phyloP scores from a whole-genome alignment of 352 stramenopile genomes.

The Phytophthora litchii region DNA sequence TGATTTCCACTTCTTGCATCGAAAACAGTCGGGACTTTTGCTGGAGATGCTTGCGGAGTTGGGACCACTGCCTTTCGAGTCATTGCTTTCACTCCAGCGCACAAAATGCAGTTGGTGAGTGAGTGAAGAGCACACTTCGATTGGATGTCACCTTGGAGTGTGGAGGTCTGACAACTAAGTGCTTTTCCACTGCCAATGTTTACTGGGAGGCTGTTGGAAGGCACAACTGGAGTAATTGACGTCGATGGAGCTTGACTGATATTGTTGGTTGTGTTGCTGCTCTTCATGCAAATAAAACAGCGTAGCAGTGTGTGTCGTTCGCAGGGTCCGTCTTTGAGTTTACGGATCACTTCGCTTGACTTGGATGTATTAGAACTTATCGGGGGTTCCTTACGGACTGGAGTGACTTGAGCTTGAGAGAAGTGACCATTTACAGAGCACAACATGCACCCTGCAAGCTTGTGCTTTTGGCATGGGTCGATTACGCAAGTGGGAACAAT shows the following conservation, averaged over 20 bases:
- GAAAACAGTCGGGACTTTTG: constrained; percentile 4
- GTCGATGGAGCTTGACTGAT: background rate
- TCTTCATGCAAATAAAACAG: constrained; percentile 72
- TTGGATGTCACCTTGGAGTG: constrained; percentile 2
- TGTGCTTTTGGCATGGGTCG: constrained; percentile 56
- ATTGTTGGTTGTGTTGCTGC: background rate
- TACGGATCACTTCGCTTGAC: constrained; percentile 4
- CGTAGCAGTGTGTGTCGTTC: constrained; percentile 52
- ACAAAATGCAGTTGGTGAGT: constrained; percentile 78
- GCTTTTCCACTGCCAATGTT: background rate
- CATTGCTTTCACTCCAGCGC: constrained; percentile 43
- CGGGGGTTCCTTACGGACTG: background rate
- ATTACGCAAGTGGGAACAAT: background rate
- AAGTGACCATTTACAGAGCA: constrained; percentile 43
- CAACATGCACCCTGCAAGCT: constrained; percentile 65
- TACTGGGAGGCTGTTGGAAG: constrained; percentile 1
- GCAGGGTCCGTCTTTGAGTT: constrained; percentile 35
- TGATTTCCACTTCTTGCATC: constrained; percentile 7
- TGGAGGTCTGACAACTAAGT: background rate
- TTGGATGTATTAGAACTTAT: background rate
- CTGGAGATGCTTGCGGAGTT: constrained; percentile 14
- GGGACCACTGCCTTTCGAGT: constrained; percentile 25
- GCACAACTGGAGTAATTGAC: background rate
- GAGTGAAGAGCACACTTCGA: constrained; percentile 58
- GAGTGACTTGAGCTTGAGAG: constrained; percentile 3